These are phyloP conservation scores for Clitopilus passeckerianus DNA, from an alignment of 768 basidiomycete genomes.

Conservation along the genomic window DNA sequence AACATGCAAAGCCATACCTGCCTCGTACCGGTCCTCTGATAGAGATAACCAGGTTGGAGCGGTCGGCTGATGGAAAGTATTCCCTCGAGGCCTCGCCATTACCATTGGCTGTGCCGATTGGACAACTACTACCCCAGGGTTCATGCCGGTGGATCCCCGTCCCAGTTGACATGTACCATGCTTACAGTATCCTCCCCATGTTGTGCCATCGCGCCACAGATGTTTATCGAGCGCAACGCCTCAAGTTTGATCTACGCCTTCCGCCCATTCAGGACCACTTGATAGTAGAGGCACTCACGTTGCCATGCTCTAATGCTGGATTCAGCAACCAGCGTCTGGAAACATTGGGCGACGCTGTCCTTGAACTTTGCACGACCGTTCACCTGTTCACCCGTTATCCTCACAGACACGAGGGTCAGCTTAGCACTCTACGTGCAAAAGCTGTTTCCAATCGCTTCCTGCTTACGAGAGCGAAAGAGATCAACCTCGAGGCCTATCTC, in stretches of 20 bases:
- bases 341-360: slow-evolving; percentile 81
- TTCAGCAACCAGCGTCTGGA: slow-evolving; percentile 86
- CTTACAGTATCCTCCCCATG: slow-evolving; percentile 58
- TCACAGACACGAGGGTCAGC: slow-evolving; percentile 78
- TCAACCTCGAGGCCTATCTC: slow-evolving; percentile 59
- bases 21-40: slow-evolving; percentile 57
- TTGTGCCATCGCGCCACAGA: slow-evolving; percentile 65
- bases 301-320: slow-evolving; percentile 57
- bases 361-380: slow-evolving; percentile 72
- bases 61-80: slow-evolving; percentile 36
- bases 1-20: slow-evolving; percentile 40
- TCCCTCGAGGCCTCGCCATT: slow-evolving; percentile 10
- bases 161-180: slow-evolving; percentile 39
- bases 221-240: slow-evolving; percentile 52
- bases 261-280: slow-evolving; percentile 53
- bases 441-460: slow-evolving; percentile 70
- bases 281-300: slow-evolving; percentile 70
- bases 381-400: slow-evolving; percentile 76
- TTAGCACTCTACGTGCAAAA: slow-evolving; percentile 58
- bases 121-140: slow-evolving; percentile 31
- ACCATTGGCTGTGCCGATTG: slow-evolving; percentile 15
- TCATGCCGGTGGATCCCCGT: slow-evolving; percentile 55
- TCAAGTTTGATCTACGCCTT: slow-evolving; percentile 50
- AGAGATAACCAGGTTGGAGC: slow-evolving; percentile 43
- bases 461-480: slow-evolving; percentile 58